Evolutionary conservation across 2,329 filamentous ascomycete genomes (phyloP).

Genomic region (Clarireedia homoeocarpa): DNA sequence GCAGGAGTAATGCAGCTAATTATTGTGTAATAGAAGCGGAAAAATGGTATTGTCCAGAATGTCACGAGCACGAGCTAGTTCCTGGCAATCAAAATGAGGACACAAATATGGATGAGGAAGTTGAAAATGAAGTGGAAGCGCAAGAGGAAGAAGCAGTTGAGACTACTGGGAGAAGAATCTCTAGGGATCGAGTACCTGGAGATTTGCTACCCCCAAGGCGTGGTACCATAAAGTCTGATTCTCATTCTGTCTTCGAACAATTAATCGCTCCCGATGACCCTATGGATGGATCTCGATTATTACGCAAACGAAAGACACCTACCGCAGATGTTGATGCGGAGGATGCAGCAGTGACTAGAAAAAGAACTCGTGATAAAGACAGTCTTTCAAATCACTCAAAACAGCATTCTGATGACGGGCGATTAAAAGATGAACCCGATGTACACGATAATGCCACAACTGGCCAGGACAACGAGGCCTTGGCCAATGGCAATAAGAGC

Average conservation of each 20-base stretch:
- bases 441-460: conserved; percentile 14
- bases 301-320: conserved; percentile 80
- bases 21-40: conserved; percentile 41
- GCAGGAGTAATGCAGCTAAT: not conserved
- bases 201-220: conserved; percentile 65
- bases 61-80: conserved; percentile 39
- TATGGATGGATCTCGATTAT: conserved; percentile 66
- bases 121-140: conserved; percentile 9
- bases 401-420: conserved; percentile 6
- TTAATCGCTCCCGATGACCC: conserved; percentile 64
- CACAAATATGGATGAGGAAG: conserved; percentile 5
- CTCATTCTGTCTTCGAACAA: conserved; percentile 71
- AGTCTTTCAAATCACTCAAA: conserved; percentile 15
- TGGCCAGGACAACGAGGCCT: conserved; percentile 1
- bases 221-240: conserved; percentile 56
- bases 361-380: conserved; percentile 33
- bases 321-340: conserved; percentile 55
- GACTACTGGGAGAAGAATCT: conserved; percentile 41
- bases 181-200: conserved; percentile 58
- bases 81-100: conserved; percentile 27
- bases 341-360: conserved; percentile 44
- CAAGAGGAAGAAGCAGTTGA: conserved; percentile 16
- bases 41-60: conserved; percentile 53
- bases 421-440: not conserved
- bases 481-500: conserved; percentile 16